Conservation (phyloP, 108 stramenopile genomes). For the Ochromonas danica region DNA sequence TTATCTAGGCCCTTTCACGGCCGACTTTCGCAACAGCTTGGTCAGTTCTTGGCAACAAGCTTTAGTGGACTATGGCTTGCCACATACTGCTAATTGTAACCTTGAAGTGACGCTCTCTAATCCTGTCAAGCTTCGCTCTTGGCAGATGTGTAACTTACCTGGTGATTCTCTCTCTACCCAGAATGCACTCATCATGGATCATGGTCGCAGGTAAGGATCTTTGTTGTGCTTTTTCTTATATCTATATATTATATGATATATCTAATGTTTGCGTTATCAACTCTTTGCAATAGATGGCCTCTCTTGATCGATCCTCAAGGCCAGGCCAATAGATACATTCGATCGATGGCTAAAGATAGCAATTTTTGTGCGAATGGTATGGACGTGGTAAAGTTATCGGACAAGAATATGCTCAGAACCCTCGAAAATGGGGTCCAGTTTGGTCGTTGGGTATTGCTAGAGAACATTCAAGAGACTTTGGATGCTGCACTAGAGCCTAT, state of each 20-base stretch:
- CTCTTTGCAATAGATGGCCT: no score
- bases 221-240: no score
- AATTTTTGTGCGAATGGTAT: slow-evolving; percentile 38
- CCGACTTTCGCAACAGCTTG: slow-evolving; percentile 53
- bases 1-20: slow-evolving; percentile 66
- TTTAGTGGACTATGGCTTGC: slow-evolving; percentile 41
- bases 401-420: slow-evolving; percentile 62
- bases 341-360: slow-evolving; percentile 5
- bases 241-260: no score
- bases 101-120: slow-evolving; percentile 48
- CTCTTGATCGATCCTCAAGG: slow-evolving; percentile 68
- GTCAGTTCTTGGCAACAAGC: slow-evolving; percentile 52
- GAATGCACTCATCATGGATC: slow-evolving; percentile 67
- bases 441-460: slow-evolving; percentile 67
- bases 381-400: slow-evolving; percentile 62
- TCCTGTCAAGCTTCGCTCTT: slow-evolving; percentile 19
- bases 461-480: slow-evolving; percentile 65
- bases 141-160: slow-evolving; percentile 52
- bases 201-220: no score
- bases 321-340: slow-evolving; percentile 60
- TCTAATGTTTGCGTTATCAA: no score
- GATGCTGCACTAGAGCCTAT: slow-evolving; percentile 68
- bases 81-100: slow-evolving; percentile 55
- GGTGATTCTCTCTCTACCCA: slow-evolving; percentile 59
- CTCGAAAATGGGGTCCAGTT: slow-evolving; percentile 66